These are phyloP conservation scores for Kodamaea jinghongensis DNA, from an alignment of 805 yeast species.

Conservation along the genomic window DNA sequence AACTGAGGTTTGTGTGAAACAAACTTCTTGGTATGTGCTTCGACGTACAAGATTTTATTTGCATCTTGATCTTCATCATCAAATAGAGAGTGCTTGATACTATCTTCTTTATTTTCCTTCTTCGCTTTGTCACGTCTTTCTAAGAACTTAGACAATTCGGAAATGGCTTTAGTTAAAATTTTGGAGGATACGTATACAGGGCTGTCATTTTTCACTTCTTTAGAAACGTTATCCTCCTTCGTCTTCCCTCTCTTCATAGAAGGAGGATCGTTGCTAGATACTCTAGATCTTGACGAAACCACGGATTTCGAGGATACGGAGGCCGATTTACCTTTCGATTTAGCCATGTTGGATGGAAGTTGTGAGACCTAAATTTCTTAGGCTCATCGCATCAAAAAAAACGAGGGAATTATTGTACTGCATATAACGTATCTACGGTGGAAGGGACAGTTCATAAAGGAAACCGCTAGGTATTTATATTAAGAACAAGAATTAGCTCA, in stretches of 20 bases:
- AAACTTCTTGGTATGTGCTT: conserved; percentile 63
- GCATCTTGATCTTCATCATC: conserved; percentile 47
- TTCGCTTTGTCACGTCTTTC: conserved; percentile 26
- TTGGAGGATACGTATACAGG: conserved; percentile 8
- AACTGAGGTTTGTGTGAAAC: conserved; percentile 57
- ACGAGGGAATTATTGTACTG: no score
- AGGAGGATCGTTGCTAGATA: neutral
- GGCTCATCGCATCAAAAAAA: no score
- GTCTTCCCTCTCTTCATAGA: conserved; percentile 5
- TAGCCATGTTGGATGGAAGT: no score
- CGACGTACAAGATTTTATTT: conserved; percentile 54
- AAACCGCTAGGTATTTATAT: no score
- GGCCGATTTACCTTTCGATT: conserved; percentile 2
- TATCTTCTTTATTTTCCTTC: conserved; percentile 24
- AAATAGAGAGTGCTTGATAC: conserved; percentile 47
- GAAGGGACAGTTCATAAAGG: no score
- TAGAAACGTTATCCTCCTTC: conserved; percentile 2
- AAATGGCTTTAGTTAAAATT: conserved; percentile 46
- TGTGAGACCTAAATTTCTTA: no score
- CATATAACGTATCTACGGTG: no score
- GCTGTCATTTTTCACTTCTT: neutral
- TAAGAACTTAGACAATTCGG: conserved; percentile 64
- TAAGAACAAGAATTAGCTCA: no score
- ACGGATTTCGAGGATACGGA: conserved; percentile 2
- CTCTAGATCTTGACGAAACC: conserved; percentile 9